These are phyloP conservation scores for Hemileccinum rubropunctum DNA, from an alignment of 768 basidiomycete species.

Conservation along the genomic window DNA sequence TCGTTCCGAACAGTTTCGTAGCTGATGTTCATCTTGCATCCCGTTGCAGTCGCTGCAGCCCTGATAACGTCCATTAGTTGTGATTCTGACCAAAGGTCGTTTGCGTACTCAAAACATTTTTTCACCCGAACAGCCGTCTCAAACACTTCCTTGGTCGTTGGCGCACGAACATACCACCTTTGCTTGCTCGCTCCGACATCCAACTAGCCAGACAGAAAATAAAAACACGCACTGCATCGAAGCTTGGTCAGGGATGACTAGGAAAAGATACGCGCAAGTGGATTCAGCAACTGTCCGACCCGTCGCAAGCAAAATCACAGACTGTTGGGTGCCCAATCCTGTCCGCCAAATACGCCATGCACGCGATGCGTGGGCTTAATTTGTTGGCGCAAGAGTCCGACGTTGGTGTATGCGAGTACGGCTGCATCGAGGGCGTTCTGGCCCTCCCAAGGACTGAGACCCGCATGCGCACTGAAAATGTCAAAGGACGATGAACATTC, in stretches of 20 bases:
- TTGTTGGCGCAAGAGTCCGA: constrained; percentile 81
- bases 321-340: constrained; percentile 74
- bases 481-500: not conserved
- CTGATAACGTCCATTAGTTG: constrained; percentile 30
- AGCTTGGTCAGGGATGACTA: constrained; percentile 82
- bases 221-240: constrained; percentile 56
- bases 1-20: constrained; percentile 42
- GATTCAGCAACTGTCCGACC: not conserved
- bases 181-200: not conserved
- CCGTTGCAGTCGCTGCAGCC: constrained; percentile 65
- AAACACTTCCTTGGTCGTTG: constrained; percentile 57
- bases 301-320: constrained; percentile 16
- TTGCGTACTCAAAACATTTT: constrained; percentile 66
- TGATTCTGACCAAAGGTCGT: not conserved
- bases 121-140: constrained; percentile 58
- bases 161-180: constrained; percentile 74
- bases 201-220: not conserved
- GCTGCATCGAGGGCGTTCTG: constrained; percentile 83
- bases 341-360: constrained; percentile 77
- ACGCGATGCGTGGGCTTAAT: constrained; percentile 72
- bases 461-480: constrained; percentile 67
- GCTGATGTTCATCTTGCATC: constrained; percentile 50
- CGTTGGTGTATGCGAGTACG: constrained; percentile 75
- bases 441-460: constrained; percentile 84
- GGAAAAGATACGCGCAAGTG: not conserved